Evolutionary conservation across 2,329 filamentous ascomycete species (phyloP), one percentile per base, ranked within the genome.

Genomic region (Paecilomyces niveus): DNA sequence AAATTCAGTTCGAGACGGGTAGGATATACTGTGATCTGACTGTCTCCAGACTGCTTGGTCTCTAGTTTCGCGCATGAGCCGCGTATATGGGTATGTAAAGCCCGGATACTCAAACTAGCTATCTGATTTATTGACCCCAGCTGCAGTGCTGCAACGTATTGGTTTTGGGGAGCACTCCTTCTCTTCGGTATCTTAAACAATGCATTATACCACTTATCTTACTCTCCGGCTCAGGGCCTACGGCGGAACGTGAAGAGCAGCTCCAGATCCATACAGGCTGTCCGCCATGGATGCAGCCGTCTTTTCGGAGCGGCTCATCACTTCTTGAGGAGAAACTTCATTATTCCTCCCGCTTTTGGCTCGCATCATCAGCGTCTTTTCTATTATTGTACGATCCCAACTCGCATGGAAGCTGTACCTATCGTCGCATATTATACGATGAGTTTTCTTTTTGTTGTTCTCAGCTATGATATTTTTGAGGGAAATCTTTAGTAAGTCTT

Each of bases 401-500:
- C 77, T 1, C 76, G 81, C 10, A 69, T 79, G 0, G 79, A 82
- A 57, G 74, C 74, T 4, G 60, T 82, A 1, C 69, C 78, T 1
- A 72, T 83, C 3, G 33, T 71, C 1, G 62, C 73, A 0, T 83
- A 80, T 61, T 77, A 80, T 64, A 10, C 73, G 1, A 58, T 83
- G 9, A 81, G 78, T 54, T 65, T 76, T 3, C 55, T 76, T 2
- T 62, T 82, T 1, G 80, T 74, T 45, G 68, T 70, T 15, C 68
- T 78, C n/a, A 74, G 70, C 7, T 82, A 83, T 61, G 70, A 73
- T 3, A 64, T 77, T 0, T 79, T 79, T 10, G 58, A 68, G 3
- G 76, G 74, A 10, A 82, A 82, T 58, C 72, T 81, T 5, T 81
- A 80, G 76, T 79, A 69, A 56, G 75, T 67, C 11, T 24, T 21